These are phyloP conservation scores for Tetracladium marchalianum DNA, from an alignment of 495 filamentous ascomycete genomes.

Conservation along the genomic window DNA sequence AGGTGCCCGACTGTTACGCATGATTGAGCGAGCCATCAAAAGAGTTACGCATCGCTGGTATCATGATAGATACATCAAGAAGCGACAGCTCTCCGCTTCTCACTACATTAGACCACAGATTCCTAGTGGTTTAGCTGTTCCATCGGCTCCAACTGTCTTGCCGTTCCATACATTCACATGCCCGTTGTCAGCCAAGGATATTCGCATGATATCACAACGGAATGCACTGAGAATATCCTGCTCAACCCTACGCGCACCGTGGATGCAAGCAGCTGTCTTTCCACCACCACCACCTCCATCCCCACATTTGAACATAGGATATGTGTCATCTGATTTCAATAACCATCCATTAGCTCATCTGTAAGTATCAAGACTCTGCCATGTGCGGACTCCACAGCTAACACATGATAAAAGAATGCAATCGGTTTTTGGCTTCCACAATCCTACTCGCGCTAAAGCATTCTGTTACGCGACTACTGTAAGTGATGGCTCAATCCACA, in stretches of 20 bases:
- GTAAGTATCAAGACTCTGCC: conserved; percentile 23
- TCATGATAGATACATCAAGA: conserved; percentile 63
- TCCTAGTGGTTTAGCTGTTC: conserved; percentile 65
- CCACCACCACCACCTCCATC: conserved; percentile 72
- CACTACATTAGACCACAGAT: conserved; percentile 68
- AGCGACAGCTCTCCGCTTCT: conserved; percentile 42
- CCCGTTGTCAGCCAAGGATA: conserved; percentile 84
- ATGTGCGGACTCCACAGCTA: neutral
- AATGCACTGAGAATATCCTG: conserved; percentile 91
- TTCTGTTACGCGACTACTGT: conserved; percentile 96
- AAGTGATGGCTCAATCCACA: conserved; percentile 85
- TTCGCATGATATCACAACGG: conserved; percentile 89
- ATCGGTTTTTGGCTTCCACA: conserved; percentile 91
- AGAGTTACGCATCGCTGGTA: conserved; percentile 81
- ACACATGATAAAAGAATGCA: conserved; percentile 57
- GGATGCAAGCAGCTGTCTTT: conserved; percentile 76
- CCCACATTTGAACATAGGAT: conserved; percentile 82
- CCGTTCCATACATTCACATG: conserved; percentile 99
- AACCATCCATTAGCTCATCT: conserved; percentile 95
- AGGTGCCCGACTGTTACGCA: conserved; percentile 74
- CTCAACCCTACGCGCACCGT: conserved; percentile 73
- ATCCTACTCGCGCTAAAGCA: conserved; percentile 62
- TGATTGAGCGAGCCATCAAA: conserved; percentile 76
- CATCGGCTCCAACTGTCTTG: conserved; percentile 86
- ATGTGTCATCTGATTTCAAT: conserved; percentile 98